Evolutionary conservation across 2,329 filamentous ascomycete species (phyloP).

Genomic region (Fusarium guadeloupense): DNA sequence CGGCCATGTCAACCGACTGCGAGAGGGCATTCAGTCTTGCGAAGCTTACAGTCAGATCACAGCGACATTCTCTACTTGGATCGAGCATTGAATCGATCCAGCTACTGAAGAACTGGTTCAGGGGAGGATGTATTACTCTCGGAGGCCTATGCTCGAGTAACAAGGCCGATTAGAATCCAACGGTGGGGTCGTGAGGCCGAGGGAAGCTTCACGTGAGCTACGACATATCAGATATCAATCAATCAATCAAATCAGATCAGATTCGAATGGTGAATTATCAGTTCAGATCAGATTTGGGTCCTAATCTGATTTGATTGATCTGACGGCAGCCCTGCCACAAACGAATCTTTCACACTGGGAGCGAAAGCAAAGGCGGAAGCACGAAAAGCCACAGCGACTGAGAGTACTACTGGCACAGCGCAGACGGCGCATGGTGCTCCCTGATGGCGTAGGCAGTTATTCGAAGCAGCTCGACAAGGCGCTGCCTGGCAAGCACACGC

Average conservation of each 20-base stretch:
- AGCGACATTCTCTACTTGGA: not conserved
- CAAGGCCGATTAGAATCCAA: not conserved
- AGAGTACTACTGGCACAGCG: too few relatives aligned
- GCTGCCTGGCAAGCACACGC: too few relatives aligned
- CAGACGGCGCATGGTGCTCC: too few relatives aligned
- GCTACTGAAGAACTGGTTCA: not conserved
- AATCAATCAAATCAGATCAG: conserved; percentile 11
- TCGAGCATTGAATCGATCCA: not conserved
- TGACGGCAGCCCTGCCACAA: conserved; percentile 13
- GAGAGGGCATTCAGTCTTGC: conserved; percentile 18
- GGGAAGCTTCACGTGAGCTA: conserved; percentile 1
- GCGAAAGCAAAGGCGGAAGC: too few relatives aligned
- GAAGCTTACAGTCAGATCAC: conserved; percentile 7
- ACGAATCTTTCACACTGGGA: too few relatives aligned
- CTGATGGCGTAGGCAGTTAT: too few relatives aligned
- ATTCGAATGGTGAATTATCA: conserved; percentile 4
- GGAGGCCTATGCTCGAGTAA: not conserved
- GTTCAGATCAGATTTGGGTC: conserved; percentile 8
- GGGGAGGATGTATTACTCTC: not conserved
- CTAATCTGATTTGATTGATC: conserved; percentile 15
- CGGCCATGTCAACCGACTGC: conserved; percentile 1
- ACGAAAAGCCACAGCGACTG: too few relatives aligned
- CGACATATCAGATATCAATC: conserved; percentile 11
- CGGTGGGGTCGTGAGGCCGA: not conserved
- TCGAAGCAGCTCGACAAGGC: too few relatives aligned